Conservation (phyloP, 805 yeast genomes). For the Blastobotrys parvus region DNA sequence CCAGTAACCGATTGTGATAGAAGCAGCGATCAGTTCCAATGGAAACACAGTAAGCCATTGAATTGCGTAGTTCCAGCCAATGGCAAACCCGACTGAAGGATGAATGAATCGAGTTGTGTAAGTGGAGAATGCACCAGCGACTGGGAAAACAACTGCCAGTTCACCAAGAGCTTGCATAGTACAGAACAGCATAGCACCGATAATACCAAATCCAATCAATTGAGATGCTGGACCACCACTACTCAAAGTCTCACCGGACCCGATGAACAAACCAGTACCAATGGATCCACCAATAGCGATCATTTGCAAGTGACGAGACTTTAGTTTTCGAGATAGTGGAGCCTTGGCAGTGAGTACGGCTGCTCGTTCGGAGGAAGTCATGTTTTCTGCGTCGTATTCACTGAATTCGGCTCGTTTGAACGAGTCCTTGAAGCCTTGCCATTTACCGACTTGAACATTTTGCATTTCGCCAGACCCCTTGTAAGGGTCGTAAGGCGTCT, state of each 20-base stretch:
- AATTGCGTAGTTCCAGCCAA: slow-evolving; percentile 58
- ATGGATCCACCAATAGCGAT: slow-evolving; percentile 78
- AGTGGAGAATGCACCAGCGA: slow-evolving; percentile 48
- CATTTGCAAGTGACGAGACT: slow-evolving; percentile 36
- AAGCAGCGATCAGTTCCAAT: slow-evolving; percentile 51
- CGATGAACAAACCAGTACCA: slow-evolving; percentile 62
- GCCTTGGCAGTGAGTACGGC: slow-evolving; percentile 39
- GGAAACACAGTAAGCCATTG: slow-evolving; percentile 56
- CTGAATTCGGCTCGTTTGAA: slow-evolving; percentile 29
- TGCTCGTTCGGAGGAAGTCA: slow-evolving; percentile 30
- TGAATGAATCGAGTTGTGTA: slow-evolving; percentile 52
- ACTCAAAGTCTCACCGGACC: slow-evolving; percentile 39
- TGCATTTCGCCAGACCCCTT: too few relatives aligned
- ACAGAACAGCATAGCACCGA: slow-evolving; percentile 57
- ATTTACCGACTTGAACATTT: too few relatives aligned
- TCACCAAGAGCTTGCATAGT: slow-evolving; percentile 64
- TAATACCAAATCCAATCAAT: slow-evolving; percentile 49
- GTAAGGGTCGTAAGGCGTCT: too few relatives aligned
- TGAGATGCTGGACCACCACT: slow-evolving; percentile 46
- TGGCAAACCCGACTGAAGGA: slow-evolving; percentile 56
- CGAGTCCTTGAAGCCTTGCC: slow-evolving; percentile 34
- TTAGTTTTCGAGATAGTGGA: slow-evolving; percentile 40
- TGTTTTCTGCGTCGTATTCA: slow-evolving; percentile 17
- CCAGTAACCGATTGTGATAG: slow-evolving; percentile 50
- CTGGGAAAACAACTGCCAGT: slow-evolving; percentile 56